phyloP scores from a whole-genome alignment of 2,329 filamentous ascomycete species.

The Xylaria multiplex region DNA sequence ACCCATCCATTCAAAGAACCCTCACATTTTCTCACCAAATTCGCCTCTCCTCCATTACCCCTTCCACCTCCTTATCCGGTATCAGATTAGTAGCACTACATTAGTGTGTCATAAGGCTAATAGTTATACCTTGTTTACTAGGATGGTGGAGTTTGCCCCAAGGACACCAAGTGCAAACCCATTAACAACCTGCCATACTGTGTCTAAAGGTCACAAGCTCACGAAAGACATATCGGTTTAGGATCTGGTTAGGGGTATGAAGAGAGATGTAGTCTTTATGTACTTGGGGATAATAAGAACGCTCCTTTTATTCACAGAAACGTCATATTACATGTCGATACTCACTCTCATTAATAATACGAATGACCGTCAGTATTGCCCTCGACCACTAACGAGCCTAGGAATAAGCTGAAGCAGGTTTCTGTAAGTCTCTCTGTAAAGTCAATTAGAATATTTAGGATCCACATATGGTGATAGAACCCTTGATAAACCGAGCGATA shows the following conservation, averaged over 20 bases:
- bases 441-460: not conserved
- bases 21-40: not conserved
- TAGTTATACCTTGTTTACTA: slow-evolving; percentile 18
- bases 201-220: slow-evolving; percentile 30
- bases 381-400: not conserved
- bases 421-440: not conserved
- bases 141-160: slow-evolving; percentile 44
- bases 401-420: not conserved
- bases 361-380: not conserved
- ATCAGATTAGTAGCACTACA: not conserved
- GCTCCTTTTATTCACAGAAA: slow-evolving; percentile 5
- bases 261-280: not conserved
- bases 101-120: slow-evolving; percentile 5
- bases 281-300: slow-evolving; percentile 5
- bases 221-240: not conserved
- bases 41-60: not conserved
- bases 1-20: not conserved
- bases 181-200: slow-evolving; percentile 48
- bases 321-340: not conserved
- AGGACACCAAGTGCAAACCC: slow-evolving; percentile 42
- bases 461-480: not conserved
- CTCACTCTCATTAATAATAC: slow-evolving; percentile 27
- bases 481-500: too few species aligned
- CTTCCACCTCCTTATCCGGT: not conserved
- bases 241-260: not conserved